Conservation (phyloP, 768 basidiomycete species). For the Hydnomerulius pinastri region DNA sequence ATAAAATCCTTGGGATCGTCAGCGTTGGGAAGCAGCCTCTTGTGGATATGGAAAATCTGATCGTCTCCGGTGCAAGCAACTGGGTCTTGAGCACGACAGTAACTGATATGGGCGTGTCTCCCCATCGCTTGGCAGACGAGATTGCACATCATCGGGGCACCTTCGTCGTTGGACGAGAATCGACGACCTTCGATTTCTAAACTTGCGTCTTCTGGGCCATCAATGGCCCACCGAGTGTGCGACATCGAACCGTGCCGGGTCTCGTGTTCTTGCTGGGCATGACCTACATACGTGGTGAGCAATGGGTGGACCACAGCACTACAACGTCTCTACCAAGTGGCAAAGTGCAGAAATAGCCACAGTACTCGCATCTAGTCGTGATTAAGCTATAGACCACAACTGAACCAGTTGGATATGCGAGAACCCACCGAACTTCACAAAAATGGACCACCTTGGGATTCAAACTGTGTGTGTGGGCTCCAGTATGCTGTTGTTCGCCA, state of each 20-base stretch:
- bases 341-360: constrained; percentile 55
- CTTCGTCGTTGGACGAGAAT: constrained; percentile 55
- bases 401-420: neutral
- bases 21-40: constrained; percentile 48
- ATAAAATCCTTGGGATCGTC: constrained; percentile 52
- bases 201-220: constrained; percentile 48
- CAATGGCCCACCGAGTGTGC: constrained; percentile 55
- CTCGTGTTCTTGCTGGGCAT: constrained; percentile 61
- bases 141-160: constrained; percentile 66
- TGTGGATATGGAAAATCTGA: constrained; percentile 48
- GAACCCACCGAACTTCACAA: constrained; percentile 44
- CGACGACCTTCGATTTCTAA: constrained; percentile 58
- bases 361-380: constrained; percentile 43
- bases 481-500: constrained; percentile 39
- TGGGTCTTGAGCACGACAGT: constrained; percentile 45
- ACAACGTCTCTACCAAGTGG: constrained; percentile 54
- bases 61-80: constrained; percentile 39
- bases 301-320: too few species aligned
- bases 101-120: constrained; percentile 58
- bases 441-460: constrained; percentile 47
- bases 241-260: constrained; percentile 69
- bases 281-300: too few species aligned
- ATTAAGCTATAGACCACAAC: neutral
- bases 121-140: constrained; percentile 57
- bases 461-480: constrained; percentile 44